Evolutionary conservation across 2,329 filamentous ascomycete genomes (phyloP).

Genomic region (Trichoderma sp.): DNA sequence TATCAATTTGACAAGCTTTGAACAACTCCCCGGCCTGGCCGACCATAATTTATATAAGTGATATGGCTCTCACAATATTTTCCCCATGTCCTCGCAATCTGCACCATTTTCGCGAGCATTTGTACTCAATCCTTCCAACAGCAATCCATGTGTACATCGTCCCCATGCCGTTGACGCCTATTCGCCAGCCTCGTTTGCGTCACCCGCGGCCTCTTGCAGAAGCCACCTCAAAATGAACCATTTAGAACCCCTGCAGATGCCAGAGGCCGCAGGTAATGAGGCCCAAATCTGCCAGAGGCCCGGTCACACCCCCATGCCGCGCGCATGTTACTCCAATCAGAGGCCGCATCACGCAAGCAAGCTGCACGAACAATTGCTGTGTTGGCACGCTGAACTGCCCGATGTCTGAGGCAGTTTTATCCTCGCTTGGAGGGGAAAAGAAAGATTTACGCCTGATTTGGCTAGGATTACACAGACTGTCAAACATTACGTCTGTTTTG

Average conservation of each 20-base stretch:
- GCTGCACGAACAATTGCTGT: not conserved
- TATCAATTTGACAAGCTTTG: no score
- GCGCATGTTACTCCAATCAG: not conserved
- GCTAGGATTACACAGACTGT: not conserved
- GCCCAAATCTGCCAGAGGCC: not conserved
- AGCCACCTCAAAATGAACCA: not conserved
- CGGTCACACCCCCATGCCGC: not conserved
- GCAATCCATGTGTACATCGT: not conserved
- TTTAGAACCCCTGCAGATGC: not conserved
- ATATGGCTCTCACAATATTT: not conserved
- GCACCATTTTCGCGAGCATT: fast-evolving
- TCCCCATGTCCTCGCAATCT: not conserved
- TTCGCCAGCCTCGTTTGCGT: not conserved
- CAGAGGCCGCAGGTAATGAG: not conserved
- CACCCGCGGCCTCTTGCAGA: not conserved
- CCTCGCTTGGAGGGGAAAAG: not conserved
- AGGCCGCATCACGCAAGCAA: not conserved
- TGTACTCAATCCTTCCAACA: not conserved
- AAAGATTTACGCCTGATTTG: not conserved
- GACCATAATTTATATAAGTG: no score
- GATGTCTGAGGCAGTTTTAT: not conserved
- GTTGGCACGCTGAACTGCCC: not conserved
- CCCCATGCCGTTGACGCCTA: not conserved
- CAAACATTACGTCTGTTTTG: not conserved
- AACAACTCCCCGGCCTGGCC: no score